Percentiles rank a stretch among this genome's conserved stretches.
phyloP scores from a whole-genome alignment of 306 rosid genomes.

The Prunus fruticosa region DNA sequence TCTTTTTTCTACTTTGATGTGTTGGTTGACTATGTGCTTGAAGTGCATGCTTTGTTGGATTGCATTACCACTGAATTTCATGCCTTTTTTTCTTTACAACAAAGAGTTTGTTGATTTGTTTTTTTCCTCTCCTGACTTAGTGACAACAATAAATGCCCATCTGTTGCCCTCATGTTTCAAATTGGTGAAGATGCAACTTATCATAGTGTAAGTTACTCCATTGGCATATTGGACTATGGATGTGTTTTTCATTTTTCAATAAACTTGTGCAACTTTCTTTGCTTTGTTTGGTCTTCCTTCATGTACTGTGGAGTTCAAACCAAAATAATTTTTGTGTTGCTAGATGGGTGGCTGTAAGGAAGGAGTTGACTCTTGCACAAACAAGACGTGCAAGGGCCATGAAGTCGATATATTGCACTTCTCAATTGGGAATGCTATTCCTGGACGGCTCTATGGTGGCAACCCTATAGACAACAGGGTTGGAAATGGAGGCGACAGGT shows the following conservation, averaged over 20 bases:
- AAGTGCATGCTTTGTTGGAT: constrained; percentile 9
- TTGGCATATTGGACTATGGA: not conserved
- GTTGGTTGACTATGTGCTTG: not conserved
- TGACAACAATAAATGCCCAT: constrained; percentile 68
- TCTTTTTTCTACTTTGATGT: constrained; percentile 1
- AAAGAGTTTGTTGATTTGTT: constrained; percentile 21
- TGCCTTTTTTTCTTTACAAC: not conserved
- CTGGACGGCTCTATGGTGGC: constrained; percentile 90
- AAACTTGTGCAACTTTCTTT: not conserved
- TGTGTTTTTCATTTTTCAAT: constrained; percentile 4
- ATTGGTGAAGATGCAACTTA: constrained; percentile 76
- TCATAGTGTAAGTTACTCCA: constrained; percentile 57
- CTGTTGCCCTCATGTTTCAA: constrained; percentile 94
- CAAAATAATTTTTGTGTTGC: constrained; percentile 22
- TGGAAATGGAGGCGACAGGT: constrained; percentile 92
- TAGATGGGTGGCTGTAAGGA: constrained; percentile 96
- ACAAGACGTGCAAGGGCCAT: constrained; percentile 82
- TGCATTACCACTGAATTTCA: constrained; percentile 10
- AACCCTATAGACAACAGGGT: constrained; percentile 61
- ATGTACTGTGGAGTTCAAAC: constrained; percentile 8
- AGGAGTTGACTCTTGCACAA: constrained; percentile 63
- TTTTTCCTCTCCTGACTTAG: constrained; percentile 42
- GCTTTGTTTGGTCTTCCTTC: not conserved
- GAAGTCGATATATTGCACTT: constrained; percentile 98
- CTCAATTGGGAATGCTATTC: constrained; percentile 88